Conservation (phyloP, 2,329 filamentous ascomycete genomes). For the Penicillium sp. region DNA sequence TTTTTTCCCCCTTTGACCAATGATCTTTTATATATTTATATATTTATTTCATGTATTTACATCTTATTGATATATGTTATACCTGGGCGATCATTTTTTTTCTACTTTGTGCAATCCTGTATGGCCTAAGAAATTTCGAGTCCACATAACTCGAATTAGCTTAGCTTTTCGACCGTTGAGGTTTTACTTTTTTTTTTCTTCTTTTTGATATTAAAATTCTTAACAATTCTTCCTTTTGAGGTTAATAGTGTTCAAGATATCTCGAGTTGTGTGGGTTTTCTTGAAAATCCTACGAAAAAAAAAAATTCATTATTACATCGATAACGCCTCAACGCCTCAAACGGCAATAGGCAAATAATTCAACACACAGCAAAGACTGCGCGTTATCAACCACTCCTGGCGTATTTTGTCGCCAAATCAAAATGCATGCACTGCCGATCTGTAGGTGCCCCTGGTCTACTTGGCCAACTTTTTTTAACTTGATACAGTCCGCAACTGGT, state of each 20-base stretch:
- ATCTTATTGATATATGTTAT: too few species aligned
- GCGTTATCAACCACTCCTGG: not conserved
- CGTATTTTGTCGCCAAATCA: not conserved
- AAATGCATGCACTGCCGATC: conserved; percentile 2
- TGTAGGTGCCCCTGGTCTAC: conserved; percentile 5
- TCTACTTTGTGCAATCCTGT: not conserved
- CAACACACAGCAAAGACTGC: not conserved
- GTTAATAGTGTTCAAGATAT: not conserved
- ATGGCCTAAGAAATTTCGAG: not conserved
- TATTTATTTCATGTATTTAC: too few species aligned
- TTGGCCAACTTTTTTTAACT: not conserved
- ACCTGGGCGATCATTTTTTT: not conserved
- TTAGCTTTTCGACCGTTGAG: not conserved
- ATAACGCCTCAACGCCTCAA: not conserved
- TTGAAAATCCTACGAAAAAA: not conserved
- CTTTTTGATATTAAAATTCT: not conserved
- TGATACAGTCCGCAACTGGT: conserved; percentile 21
- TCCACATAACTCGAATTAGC: not conserved
- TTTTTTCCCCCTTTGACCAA: not conserved
- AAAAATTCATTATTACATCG: not conserved
- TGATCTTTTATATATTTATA: not conserved
- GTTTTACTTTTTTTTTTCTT: not conserved
- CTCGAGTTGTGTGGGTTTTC: not conserved
- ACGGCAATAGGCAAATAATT: not conserved
- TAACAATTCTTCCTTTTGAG: not conserved